Evolutionary conservation across 139 green algal genomes (phyloP).

Genomic region (Gonium pectorale): DNA sequence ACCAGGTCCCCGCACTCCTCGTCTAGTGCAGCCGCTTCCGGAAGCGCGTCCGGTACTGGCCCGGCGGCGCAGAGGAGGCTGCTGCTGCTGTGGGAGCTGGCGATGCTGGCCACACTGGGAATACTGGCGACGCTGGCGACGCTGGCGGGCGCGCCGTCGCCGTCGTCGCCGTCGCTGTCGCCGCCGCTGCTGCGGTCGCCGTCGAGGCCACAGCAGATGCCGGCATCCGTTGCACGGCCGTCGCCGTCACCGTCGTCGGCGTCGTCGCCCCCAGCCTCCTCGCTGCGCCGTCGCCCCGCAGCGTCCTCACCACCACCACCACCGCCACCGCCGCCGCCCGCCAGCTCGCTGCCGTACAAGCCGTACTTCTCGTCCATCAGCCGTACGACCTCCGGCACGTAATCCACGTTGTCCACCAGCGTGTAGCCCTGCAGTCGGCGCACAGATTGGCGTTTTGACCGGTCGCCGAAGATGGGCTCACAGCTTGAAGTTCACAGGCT

Average conservation of each 20-base stretch:
- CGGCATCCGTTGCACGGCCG: background rate
- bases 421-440: constrained; percentile 1
- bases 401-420: background rate
- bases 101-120: too few relatives aligned
- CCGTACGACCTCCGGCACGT: background rate
- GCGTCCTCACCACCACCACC: too few relatives aligned
- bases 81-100: too few relatives aligned
- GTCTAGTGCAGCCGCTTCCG: too few relatives aligned
- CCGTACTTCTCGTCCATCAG: background rate
- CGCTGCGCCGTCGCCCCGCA: background rate
- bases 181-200: background rate
- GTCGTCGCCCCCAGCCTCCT: background rate
- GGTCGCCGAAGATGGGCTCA: too few relatives aligned
- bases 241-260: background rate
- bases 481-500: too few relatives aligned
- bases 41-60: too few relatives aligned
- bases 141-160: too few relatives aligned
- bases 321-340: background rate
- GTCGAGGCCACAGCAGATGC: background rate
- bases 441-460: too few relatives aligned
- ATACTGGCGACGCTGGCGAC: too few relatives aligned
- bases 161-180: background rate
- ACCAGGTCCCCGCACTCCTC: too few relatives aligned
- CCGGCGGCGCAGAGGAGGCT: too few relatives aligned
- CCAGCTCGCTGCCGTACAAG: background rate